Evolutionary conservation across 495 filamentous ascomycete species (phyloP).

Genomic region (Jackrogersella minutella): DNA sequence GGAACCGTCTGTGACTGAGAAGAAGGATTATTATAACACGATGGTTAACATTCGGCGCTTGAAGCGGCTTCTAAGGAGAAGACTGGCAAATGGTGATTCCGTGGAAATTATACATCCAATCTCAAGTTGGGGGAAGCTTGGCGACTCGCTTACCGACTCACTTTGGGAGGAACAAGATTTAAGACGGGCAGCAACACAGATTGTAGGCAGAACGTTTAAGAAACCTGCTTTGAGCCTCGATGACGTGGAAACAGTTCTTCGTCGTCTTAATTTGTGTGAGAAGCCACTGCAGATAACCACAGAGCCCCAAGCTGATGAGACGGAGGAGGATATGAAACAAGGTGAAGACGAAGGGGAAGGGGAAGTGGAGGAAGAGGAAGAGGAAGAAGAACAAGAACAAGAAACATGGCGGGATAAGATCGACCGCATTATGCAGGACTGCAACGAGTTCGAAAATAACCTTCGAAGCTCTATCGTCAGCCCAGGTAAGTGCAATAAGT

Average conservation of each 20-base stretch:
- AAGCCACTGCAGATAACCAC: not conserved
- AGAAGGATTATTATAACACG: not conserved
- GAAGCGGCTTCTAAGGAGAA: not conserved
- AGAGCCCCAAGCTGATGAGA: not conserved
- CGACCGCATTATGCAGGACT: not conserved
- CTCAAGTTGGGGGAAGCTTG: not conserved
- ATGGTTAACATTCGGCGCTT: not conserved
- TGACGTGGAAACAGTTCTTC: not conserved
- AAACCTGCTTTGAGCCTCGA: not conserved
- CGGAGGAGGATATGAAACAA: too few species aligned
- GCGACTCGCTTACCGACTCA: not conserved
- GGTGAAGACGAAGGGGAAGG: too few species aligned
- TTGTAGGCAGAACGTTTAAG: not conserved
- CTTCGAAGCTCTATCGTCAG: not conserved
- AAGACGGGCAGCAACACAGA: not conserved
- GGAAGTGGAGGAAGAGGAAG: too few species aligned
- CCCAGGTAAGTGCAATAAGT: not conserved
- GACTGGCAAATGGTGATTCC: not conserved
- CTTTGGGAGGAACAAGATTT: not conserved
- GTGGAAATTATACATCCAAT: not conserved
- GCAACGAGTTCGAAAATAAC: not conserved
- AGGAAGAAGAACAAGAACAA: not conserved
- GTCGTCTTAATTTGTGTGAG: not conserved
- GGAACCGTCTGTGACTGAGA: not conserved
- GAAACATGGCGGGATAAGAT: not conserved